phyloP scores from a whole-genome alignment of 176 grass and related monocot species.

The Elymus sibiricus region DNA sequence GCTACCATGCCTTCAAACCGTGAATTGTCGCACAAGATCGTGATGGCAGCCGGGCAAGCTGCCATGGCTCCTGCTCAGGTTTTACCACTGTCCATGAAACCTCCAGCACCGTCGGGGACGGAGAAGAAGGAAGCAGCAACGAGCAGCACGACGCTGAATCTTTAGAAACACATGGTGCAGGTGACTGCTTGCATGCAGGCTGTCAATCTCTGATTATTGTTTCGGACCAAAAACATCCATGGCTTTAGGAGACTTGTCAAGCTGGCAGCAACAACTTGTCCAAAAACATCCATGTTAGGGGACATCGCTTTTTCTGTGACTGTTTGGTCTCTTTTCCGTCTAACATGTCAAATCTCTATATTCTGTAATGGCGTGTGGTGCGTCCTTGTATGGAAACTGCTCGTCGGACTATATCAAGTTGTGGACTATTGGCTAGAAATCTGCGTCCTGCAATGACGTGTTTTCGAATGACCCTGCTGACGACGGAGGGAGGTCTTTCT shows the following conservation, averaged over 20 bases:
- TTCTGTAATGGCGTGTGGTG: background rate
- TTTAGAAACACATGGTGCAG: background rate
- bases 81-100: conserved; percentile 14
- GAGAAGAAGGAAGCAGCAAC: conserved; percentile 7
- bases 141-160: conserved; percentile 17
- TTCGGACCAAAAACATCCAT: background rate
- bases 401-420: background rate
- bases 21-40: conserved; percentile 6
- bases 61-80: background rate
- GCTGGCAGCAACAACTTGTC: no score
- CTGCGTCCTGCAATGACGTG: background rate
- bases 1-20: conserved; percentile 6
- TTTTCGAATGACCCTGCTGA: background rate
- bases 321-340: background rate
- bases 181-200: conserved; percentile 8
- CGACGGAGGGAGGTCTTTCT: no score
- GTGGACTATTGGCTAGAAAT: background rate
- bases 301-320: conserved; percentile 7
- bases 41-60: background rate
- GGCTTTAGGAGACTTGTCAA: no score
- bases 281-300: no score
- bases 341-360: background rate
- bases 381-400: background rate
- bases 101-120: background rate
- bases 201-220: conserved; percentile 12